Conservation (phyloP, 768 basidiomycete genomes). For the Cystobasidium onofrii region DNA sequence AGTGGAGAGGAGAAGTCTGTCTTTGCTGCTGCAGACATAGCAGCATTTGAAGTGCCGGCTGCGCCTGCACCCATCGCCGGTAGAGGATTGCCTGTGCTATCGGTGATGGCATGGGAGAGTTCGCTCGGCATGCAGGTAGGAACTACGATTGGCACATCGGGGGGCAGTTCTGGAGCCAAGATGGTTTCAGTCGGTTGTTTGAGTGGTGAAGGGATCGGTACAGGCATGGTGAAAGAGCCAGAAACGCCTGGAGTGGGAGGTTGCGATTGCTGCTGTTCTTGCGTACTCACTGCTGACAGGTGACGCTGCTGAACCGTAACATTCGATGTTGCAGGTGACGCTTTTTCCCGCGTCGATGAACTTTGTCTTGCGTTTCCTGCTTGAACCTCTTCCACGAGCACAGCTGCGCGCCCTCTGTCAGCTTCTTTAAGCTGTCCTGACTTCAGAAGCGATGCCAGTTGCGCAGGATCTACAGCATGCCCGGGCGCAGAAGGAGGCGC, state of each 20-base stretch:
- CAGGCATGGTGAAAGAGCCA: not conserved
- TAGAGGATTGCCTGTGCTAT: not conserved
- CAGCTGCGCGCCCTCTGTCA: not conserved
- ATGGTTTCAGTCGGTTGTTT: conserved; percentile 27
- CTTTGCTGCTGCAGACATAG: conserved; percentile 9
- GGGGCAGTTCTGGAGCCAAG: conserved; percentile 11
- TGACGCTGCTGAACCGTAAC: not conserved
- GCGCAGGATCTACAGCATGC: not conserved
- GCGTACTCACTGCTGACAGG: not conserved
- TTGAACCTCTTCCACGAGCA: no score
- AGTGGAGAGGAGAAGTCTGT: not conserved
- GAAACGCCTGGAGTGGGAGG: not conserved
- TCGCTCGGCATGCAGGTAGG: not conserved
- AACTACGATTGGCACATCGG: not conserved
- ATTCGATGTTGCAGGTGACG: not conserved
- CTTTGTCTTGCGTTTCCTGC: not conserved
- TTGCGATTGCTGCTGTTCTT: not conserved
- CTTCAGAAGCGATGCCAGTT: not conserved
- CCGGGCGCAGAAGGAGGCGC: not conserved
- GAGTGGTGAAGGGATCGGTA: conserved; percentile 15
- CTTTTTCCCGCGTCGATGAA: not conserved
- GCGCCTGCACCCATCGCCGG: not conserved
- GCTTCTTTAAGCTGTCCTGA: not conserved
- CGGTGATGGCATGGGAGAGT: not conserved
- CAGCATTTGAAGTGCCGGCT: not conserved